Evolutionary conservation across 2,329 filamentous ascomycete genomes (phyloP), one percentile per base, ranked within the genome.

Genomic region (Hymenoscyphus occultus): DNA sequence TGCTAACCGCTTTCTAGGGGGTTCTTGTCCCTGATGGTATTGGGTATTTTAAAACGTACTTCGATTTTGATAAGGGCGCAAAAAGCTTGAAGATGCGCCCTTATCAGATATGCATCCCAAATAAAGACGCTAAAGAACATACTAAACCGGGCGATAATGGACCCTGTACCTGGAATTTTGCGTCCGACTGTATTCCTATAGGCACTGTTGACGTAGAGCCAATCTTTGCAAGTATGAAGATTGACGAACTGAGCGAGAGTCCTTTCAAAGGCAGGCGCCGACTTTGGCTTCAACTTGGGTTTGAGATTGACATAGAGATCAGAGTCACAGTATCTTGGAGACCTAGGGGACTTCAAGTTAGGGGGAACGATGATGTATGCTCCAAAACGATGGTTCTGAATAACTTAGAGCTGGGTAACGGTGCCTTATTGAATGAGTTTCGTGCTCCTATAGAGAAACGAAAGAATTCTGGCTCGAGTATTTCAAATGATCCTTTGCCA

Each of bases 401-500:
- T 22, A 51, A n/a, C 45, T 22, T 51, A n/a, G 45, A 51, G 19
- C 45, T 51, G 19, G 14, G 6, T n/a, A n/a, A 16, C 6, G 6
- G n/a, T 16, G 45, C 14, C 14, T 51, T 51, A 16, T 6, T 51
- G 19, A 51, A 51, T n/a, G 45, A 51, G 45, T 51, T 51, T 51
- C 45, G 45, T 22, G 14, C 45, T 51, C 45, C 45, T n/a, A 51
- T 51, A n/a, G 6, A 51, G 16, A 6, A 51, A 51, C 45, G 45
- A 51, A 16, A 51, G 45, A 51, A 16, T 51, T 51, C 45, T 7
- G 19, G n/a, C n/a, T 51, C 6, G 19, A n/a, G 6, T n/a, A 51
- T 51, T 51, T n/a, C 45, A 5, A n/a, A n/a, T 51, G 45, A 51
- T 51, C 6, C 45, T 51, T 51, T 51, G 45, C 45, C 45, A 51